Evolutionary conservation across 169 alveolate genomes (phyloP).

Genomic region (Plasmodium chabaudi): DNA sequence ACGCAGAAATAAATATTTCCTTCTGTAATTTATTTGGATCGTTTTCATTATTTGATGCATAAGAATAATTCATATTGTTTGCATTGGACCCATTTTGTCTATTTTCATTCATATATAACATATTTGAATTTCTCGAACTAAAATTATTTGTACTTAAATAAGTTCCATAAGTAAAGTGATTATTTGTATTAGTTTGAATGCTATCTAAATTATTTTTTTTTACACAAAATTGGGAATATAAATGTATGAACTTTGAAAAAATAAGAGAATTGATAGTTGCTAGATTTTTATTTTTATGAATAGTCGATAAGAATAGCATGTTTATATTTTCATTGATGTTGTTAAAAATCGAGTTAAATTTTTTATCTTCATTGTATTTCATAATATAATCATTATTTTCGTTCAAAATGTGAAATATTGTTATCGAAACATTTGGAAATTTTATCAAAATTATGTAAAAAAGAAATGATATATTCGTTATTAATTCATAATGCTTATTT

Average conservation of each 20-base stretch:
- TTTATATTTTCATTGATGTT: constrained; percentile 76
- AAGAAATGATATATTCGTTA: constrained; percentile 74
- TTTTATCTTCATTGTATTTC: constrained; percentile 76
- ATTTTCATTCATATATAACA: constrained; percentile 58
- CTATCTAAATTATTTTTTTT: constrained; percentile 60
- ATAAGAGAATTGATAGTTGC: constrained; percentile 74
- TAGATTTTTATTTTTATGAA: constrained; percentile 75
- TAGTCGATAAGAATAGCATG: constrained; percentile 75
- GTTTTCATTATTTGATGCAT: constrained; percentile 69
- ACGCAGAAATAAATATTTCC: constrained; percentile 59
- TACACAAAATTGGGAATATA: constrained; percentile 71
- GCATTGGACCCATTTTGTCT: constrained; percentile 47
- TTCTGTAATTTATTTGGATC: constrained; percentile 64
- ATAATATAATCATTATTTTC: constrained; percentile 78
- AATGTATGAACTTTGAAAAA: constrained; percentile 73
- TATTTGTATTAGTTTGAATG: constrained; percentile 39
- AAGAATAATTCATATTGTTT: constrained; percentile 69
- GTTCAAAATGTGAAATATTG: constrained; percentile 76
- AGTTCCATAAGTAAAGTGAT: constrained; percentile 57
- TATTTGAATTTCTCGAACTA: constrained; percentile 56
- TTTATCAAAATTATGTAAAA: constrained; percentile 74
- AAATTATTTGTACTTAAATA: constrained; percentile 56
- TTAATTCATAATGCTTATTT: constrained; percentile 79
- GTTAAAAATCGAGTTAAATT: constrained; percentile 74
- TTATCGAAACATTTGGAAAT: constrained; percentile 76